These are phyloP conservation scores for Cytospora leucostoma DNA, from an alignment of 2,329 filamentous ascomycete species.

Conservation along the genomic window DNA sequence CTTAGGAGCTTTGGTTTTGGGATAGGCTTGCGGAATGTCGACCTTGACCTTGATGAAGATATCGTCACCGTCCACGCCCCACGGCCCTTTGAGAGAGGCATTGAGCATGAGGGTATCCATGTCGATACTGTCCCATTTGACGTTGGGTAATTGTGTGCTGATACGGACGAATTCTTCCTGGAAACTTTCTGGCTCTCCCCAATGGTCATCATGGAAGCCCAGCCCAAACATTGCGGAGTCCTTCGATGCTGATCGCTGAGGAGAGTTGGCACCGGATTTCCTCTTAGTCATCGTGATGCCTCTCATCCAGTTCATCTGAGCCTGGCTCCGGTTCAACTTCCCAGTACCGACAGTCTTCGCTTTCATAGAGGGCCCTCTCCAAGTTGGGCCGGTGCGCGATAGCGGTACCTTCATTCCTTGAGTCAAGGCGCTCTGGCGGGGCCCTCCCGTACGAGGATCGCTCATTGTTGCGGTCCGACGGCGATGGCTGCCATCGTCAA, in stretches of 20 bases:
- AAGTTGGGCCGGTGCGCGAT: slow-evolving; percentile 44
- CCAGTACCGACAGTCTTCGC: slow-evolving; percentile 48
- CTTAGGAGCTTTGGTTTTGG: slow-evolving; percentile 57
- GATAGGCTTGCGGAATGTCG: slow-evolving; percentile 61
- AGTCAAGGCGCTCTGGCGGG: slow-evolving; percentile 44
- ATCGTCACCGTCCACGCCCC: slow-evolving; percentile 57
- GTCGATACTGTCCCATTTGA: slow-evolving; percentile 65
- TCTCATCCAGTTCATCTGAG: slow-evolving; percentile 70
- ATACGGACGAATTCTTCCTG: slow-evolving; percentile 67
- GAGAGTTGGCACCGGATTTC: slow-evolving; percentile 46
- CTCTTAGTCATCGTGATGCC: slow-evolving; percentile 65
- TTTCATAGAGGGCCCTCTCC: slow-evolving; percentile 62
- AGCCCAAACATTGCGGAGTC: slow-evolving; percentile 54
- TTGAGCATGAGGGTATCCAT: slow-evolving; percentile 61
- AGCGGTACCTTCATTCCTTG: slow-evolving; percentile 42
- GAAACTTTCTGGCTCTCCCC: slow-evolving; percentile 62
- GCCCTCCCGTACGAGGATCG: slow-evolving; percentile 51
- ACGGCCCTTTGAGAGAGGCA: slow-evolving; percentile 65
- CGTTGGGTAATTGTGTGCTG: slow-evolving; percentile 62
- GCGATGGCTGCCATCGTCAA: slow-evolving; percentile 61
- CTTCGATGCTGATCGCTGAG: slow-evolving; percentile 54
- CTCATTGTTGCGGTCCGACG: slow-evolving; percentile 64
- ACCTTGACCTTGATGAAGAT: slow-evolving; percentile 66
- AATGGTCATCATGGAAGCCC: slow-evolving; percentile 55
- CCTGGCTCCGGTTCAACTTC: slow-evolving; percentile 49